phyloP scores from a whole-genome alignment of 2,329 filamentous ascomycete species.

The Colletotrichum sp. region DNA sequence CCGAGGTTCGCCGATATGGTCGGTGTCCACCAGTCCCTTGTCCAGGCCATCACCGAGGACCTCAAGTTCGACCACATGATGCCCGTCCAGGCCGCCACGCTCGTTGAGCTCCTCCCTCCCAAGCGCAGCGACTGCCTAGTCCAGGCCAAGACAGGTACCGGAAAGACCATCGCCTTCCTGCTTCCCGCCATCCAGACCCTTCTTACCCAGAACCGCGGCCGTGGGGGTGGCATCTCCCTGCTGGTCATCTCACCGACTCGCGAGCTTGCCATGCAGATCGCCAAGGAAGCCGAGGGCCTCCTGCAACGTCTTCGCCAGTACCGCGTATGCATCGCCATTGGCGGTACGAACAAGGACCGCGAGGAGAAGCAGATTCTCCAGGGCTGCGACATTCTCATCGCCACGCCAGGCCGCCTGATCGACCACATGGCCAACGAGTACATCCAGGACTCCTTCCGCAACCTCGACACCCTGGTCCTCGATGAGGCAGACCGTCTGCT shows the following conservation, averaged over 20 bases:
- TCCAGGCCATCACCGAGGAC: constrained; percentile 53
- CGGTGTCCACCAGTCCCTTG: constrained; percentile 48
- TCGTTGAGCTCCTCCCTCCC: constrained; percentile 51
- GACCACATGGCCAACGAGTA: constrained; percentile 81
- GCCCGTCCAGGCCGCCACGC: constrained; percentile 58
- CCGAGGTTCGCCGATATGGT: constrained; percentile 52
- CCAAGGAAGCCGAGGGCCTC: constrained; percentile 72
- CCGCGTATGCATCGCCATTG: constrained; percentile 79
- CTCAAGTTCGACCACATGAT: constrained; percentile 59
- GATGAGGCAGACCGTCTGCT: constrained; percentile 84
- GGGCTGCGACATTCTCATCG: constrained; percentile 81
- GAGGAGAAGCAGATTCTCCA: constrained; percentile 74
- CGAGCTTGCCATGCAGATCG: constrained; percentile 74
- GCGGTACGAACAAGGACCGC: constrained; percentile 75
- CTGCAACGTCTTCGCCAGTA: constrained; percentile 76
- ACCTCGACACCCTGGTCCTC: constrained; percentile 79
- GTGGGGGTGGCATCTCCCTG: constrained; percentile 53
- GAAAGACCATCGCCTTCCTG: constrained; percentile 85
- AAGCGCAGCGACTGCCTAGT: constrained; percentile 64
- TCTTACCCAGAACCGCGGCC: constrained; percentile 47
- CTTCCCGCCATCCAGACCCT: constrained; percentile 84
- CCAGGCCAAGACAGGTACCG: constrained; percentile 86
- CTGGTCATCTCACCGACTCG: constrained; percentile 75
- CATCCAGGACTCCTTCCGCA: constrained; percentile 68
- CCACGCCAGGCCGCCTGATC: constrained; percentile 78